These are phyloP conservation scores for Barbatosphaeria neglecta DNA, from an alignment of 495 filamentous ascomycete species.

Conservation along the genomic window DNA sequence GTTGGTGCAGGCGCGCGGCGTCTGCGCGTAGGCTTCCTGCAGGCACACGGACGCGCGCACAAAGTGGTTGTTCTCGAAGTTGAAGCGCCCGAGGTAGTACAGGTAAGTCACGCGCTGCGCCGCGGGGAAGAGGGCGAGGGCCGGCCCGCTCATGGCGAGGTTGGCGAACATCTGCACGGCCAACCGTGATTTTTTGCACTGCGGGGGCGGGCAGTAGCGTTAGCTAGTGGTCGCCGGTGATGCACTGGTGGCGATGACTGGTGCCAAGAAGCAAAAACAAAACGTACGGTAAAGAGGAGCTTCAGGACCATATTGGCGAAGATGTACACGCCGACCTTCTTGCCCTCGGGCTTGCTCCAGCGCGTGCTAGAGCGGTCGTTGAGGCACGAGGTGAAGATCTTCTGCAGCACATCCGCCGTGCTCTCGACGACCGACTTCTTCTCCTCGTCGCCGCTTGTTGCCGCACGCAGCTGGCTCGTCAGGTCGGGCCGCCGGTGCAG, in stretches of 20 bases:
- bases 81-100: constrained; percentile 86
- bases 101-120: constrained; percentile 83
- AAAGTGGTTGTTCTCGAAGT: constrained; percentile 73
- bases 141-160: constrained; percentile 71
- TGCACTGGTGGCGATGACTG: constrained; percentile 3
- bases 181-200: constrained; percentile 50
- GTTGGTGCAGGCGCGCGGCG: constrained; percentile 49
- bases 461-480: constrained; percentile 41
- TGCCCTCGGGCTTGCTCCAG: constrained; percentile 57
- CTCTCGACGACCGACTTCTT: constrained; percentile 70
- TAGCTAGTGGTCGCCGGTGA: neutral
- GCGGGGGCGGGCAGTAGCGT: too few species aligned
- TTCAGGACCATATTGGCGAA: constrained; percentile 88
- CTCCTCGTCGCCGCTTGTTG: constrained; percentile 42
- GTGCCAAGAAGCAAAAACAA: neutral
- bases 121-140: constrained; percentile 68
- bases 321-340: constrained; percentile 75
- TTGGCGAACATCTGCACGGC: constrained; percentile 85
- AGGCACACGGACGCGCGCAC: constrained; percentile 60
- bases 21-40: constrained; percentile 70
- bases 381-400: constrained; percentile 83
- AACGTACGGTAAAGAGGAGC: constrained; percentile 65
- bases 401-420: constrained; percentile 75
- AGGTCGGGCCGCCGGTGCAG: constrained; percentile 67
- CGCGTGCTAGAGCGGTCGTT: constrained; percentile 62